phyloP scores from a whole-genome alignment of 2,329 filamentous ascomycete species.

The Hirsutella thompsonii region DNA sequence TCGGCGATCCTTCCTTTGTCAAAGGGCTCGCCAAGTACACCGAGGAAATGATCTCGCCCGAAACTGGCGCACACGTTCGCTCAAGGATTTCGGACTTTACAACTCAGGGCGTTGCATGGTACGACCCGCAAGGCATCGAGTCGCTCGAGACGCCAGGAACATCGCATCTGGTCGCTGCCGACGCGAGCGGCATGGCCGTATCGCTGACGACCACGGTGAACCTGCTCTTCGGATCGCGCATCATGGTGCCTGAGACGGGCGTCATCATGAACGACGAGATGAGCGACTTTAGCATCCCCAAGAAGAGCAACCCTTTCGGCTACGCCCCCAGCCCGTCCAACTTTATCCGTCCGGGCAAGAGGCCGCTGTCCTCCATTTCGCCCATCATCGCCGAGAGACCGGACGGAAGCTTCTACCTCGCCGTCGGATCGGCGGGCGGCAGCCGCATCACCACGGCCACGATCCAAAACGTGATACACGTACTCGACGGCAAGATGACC shows the following conservation, averaged over 20 bases:
- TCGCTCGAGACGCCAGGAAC: conserved; percentile 52
- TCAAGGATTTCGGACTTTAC: conserved; percentile 28
- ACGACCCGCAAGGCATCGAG: conserved; percentile 32
- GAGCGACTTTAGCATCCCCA: conserved; percentile 69
- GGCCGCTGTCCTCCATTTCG: conserved; percentile 65
- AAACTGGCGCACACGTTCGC: conserved; percentile 38
- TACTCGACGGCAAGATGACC: conserved; percentile 55
- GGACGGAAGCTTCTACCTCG: conserved; percentile 56
- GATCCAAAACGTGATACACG: conserved; percentile 63
- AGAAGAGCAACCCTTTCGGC: conserved; percentile 58
- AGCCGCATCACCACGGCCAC: conserved; percentile 75
- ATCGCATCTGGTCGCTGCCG: conserved; percentile 53
- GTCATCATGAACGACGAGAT: conserved; percentile 56
- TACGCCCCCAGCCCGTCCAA: conserved; percentile 64
- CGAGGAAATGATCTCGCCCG: conserved; percentile 49
- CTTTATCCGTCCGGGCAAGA: conserved; percentile 63
- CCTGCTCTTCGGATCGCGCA: conserved; percentile 59
- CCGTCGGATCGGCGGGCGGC: conserved; percentile 69
- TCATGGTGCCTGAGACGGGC: conserved; percentile 73
- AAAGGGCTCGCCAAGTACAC: conserved; percentile 46
- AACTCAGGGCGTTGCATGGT: conserved; percentile 26
- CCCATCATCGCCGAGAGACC: conserved; percentile 63
- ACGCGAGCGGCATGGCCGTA: conserved; percentile 58
- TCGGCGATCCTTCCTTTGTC: conserved; percentile 69
- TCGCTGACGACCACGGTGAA: conserved; percentile 75